phyloP scores from a whole-genome alignment of 2,329 filamentous ascomycete species.

The Monosporascus sp. region DNA sequence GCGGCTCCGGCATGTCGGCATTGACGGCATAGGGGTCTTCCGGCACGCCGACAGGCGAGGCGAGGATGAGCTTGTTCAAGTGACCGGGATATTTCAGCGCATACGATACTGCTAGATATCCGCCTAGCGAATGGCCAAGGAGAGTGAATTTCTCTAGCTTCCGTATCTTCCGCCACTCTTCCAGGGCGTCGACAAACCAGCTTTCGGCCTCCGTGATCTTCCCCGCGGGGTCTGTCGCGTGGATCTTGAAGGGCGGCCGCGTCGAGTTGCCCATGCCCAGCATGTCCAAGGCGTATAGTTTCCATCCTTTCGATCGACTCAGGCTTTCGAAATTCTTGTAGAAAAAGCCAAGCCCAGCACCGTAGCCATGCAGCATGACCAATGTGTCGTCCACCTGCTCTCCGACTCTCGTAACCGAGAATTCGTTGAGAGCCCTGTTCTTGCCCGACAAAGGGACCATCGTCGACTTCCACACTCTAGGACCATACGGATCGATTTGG shows the following conservation, averaged over 20 bases:
- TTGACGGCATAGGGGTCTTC: conserved; percentile 87
- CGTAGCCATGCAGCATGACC: conserved; percentile 95
- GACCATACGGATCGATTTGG: conserved; percentile 72
- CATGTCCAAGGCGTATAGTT: conserved; percentile 89
- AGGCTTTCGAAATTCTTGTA: conserved; percentile 96
- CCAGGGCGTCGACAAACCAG: conserved; percentile 93
- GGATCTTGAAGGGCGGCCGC: conserved; percentile 76
- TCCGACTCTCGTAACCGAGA: conserved; percentile 77
- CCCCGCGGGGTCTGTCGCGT: conserved; percentile 71
- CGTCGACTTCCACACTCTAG: conserved; percentile 77
- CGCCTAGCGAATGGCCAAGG: conserved; percentile 86
- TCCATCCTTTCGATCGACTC: conserved; percentile 73
- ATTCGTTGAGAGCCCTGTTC: conserved; percentile 85
- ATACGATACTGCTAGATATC: conserved; percentile 92
- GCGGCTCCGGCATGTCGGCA: conserved; percentile 72
- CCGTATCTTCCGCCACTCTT: conserved; percentile 87
- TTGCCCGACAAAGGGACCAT: conserved; percentile 82
- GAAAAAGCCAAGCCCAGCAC: conserved; percentile 93
- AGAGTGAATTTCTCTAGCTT: conserved; percentile 93
- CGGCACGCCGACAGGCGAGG: conserved; percentile 88
- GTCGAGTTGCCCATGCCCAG: conserved; percentile 90
- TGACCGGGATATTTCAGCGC: conserved; percentile 93
- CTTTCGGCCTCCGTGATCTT: conserved; percentile 86
- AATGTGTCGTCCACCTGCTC: conserved; percentile 79
- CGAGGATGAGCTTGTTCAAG: conserved; percentile 92